These are phyloP conservation scores for Vigna reflexopilosa DNA, from an alignment of 306 rosid species.

Conservation along the genomic window DNA sequence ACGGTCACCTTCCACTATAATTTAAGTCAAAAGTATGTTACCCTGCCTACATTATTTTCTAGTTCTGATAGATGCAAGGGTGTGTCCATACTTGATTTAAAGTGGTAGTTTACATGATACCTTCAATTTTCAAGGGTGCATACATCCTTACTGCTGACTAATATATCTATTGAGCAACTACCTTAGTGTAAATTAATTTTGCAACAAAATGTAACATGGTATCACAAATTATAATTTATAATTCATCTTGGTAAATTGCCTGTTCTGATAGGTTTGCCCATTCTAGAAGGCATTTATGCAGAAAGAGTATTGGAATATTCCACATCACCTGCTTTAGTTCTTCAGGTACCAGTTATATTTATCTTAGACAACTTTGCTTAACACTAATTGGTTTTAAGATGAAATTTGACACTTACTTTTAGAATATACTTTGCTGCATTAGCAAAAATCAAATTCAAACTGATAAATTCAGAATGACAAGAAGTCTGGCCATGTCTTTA, in stretches of 20 bases:
- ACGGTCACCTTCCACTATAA: not conserved
- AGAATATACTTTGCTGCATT: not conserved
- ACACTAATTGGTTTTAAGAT: too few species aligned
- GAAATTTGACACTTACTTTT: not conserved
- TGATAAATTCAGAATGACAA: conserved; percentile 5
- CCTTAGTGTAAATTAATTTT: too few species aligned
- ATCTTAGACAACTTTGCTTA: too few species aligned
- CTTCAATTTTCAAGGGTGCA: not conserved
- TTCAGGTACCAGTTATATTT: too few species aligned
- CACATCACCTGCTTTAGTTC: too few species aligned
- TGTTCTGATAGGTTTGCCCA: too few species aligned
- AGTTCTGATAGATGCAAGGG: not conserved
- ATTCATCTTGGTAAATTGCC: too few species aligned
- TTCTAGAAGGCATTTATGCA: too few species aligned
- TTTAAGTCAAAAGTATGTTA: not conserved
- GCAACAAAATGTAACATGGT: too few species aligned
- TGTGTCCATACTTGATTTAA: not conserved
- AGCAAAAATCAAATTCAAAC: not conserved
- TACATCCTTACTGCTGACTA: not conserved
- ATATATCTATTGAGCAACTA: too few species aligned
- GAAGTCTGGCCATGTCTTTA: not conserved
- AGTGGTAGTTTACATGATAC: not conserved
- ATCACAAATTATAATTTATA: too few species aligned
- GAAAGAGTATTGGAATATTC: too few species aligned
- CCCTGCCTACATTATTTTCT: conserved; percentile 3